These are phyloP conservation scores for Neobulgaria alba DNA, from an alignment of 2,329 filamentous ascomycete genomes.

Conservation along the genomic window DNA sequence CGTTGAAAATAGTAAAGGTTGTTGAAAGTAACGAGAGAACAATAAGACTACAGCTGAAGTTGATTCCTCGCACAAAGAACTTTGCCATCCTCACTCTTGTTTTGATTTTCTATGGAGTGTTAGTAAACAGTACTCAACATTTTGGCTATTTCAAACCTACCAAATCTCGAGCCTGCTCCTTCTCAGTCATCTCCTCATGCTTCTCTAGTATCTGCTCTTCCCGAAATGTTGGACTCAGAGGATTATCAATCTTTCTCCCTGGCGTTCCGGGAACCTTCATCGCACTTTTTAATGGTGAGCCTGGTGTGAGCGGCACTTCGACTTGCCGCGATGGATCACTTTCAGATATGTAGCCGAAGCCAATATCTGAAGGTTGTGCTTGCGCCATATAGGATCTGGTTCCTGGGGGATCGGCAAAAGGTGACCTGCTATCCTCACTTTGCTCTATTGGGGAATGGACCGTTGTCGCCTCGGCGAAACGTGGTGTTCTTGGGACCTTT, in stretches of 20 bases:
- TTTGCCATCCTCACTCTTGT: constrained; percentile 86
- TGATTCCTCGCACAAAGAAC: constrained; percentile 87
- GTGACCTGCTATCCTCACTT: constrained; percentile 35
- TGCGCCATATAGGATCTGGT: constrained; percentile 42
- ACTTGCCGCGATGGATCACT: constrained; percentile 45
- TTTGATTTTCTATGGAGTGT: constrained; percentile 71
- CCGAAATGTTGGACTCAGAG: constrained; percentile 81
- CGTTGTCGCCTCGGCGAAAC: constrained; percentile 73
- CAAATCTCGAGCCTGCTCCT: constrained; percentile 78
- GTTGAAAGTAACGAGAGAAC: constrained; percentile 82
- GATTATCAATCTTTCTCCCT: constrained; percentile 62
- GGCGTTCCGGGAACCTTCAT: constrained; percentile 81
- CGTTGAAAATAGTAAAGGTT: constrained; percentile 88
- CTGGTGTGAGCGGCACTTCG: constrained; percentile 59
- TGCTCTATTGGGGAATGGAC: constrained; percentile 68
- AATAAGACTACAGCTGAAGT: constrained; percentile 94
- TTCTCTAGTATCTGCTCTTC: constrained; percentile 85
- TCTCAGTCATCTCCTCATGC: constrained; percentile 70
- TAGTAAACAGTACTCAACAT: constrained; percentile 22
- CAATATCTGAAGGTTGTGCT: constrained; percentile 74
- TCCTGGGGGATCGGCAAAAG: constrained; percentile 51
- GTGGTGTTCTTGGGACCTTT: constrained; percentile 64
- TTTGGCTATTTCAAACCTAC: constrained; percentile 45
- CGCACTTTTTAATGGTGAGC: constrained; percentile 79
- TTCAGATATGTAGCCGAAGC: constrained; percentile 79